Conservation (phyloP, 106 monocot species). For the Acorus gramineus region DNA sequence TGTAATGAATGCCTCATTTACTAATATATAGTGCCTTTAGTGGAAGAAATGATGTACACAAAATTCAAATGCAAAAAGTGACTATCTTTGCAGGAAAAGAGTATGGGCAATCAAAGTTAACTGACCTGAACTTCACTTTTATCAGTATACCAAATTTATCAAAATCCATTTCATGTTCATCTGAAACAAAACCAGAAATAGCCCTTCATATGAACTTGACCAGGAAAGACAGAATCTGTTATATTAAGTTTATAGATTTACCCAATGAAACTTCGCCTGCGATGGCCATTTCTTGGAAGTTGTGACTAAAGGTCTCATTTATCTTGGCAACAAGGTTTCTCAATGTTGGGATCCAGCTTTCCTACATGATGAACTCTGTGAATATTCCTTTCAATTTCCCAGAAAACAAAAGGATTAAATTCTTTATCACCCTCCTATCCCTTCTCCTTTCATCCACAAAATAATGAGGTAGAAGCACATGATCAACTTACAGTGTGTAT, state of each 20-base stretch:
- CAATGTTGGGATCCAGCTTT: slow-evolving; percentile 72
- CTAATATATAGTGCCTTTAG: no score
- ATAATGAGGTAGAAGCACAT: no score
- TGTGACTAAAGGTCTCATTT: slow-evolving; percentile 89
- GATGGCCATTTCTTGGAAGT: slow-evolving; percentile 98
- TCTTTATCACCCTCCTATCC: no score
- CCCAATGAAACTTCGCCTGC: slow-evolving; percentile 96
- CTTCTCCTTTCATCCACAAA: no score
- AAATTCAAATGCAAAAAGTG: background rate
- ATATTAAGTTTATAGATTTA: slow-evolving; percentile 14
- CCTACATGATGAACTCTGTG: slow-evolving; percentile 25
- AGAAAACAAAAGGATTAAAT: no score
- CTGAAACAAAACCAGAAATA: slow-evolving; percentile 23
- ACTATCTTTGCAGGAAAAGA: background rate
- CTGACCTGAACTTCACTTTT: slow-evolving; percentile 94
- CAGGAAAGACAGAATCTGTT: no score
- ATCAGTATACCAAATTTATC: slow-evolving; percentile 92
- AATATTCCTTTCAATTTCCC: background rate
- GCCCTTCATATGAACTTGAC: no score
- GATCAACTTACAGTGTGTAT: no score
- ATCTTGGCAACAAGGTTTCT: slow-evolving; percentile 73
- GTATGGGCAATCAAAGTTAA: background rate
- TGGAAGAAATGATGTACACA: background rate
- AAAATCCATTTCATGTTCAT: slow-evolving; percentile 90
- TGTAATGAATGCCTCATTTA: no score